Evolutionary conservation across 2,329 filamentous ascomycete genomes (phyloP), one percentile per base, ranked within the genome.

Genomic region (Fusarium fujikuroi): DNA sequence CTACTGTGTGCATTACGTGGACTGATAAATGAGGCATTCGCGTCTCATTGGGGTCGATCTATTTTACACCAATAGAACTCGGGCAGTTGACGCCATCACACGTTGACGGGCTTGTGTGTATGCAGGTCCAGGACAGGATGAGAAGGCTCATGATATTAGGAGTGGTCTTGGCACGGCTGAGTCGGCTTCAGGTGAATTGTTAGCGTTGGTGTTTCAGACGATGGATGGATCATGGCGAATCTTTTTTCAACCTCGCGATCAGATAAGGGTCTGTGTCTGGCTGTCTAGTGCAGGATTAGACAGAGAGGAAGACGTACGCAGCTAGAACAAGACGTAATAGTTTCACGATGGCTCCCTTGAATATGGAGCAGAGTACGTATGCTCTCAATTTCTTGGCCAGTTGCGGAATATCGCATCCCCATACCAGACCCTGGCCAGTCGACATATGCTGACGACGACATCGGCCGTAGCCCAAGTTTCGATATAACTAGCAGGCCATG

Each of bases 1-100:
- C 59, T 69, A 67, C 53, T 67, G 46, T 36, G 49, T 53, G 66
- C 66, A 65, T 69, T 69, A 69, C 66, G 66, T 53, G 66, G 66
- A 69, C 66, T 34, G 44, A 49, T 64, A 58, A 67, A 69, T 70
- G 66, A 60, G 59, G 66, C 25, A 69, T 69, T 65, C 60, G 66
- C 46, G 66, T 56, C 66, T 60, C 19, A 40, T 25, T 25, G 37
- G 56, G 52, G 59, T 32, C 46, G 46, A 43, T 59, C 30, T 43
- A 54, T 69, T 69, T 44, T 53, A 69, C 66, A 34, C 66, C 65
- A 70, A 69, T 69, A 69, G 40, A 37, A 50, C 60, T 21, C 21
- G 44, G 40, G 43, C 36, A 37, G 40, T 68, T 68, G 65, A 68
- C 53, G 46, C 53, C 34, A 67, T 60, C 40, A 60, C 23, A 42